Conservation (phyloP, 2,329 filamentous ascomycete genomes). For the Thelonectria blattea region DNA sequence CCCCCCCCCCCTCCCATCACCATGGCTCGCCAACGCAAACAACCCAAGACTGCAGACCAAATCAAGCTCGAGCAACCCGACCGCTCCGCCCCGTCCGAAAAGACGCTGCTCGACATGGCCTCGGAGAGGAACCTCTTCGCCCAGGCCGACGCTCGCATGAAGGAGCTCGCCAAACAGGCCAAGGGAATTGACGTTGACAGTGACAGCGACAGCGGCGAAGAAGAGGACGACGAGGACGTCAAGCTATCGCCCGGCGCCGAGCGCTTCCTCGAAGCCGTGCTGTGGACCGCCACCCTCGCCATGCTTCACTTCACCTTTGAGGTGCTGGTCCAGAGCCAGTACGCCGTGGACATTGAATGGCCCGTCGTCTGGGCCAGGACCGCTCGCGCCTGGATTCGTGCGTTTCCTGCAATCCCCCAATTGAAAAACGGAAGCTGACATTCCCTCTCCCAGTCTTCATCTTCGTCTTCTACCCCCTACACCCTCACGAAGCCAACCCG, state of each 20-base stretch:
- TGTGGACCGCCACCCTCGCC: constrained; percentile 67
- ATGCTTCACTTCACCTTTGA: constrained; percentile 81
- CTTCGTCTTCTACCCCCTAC: constrained; percentile 62
- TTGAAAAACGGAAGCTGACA: background rate
- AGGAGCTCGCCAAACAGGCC: constrained; percentile 38
- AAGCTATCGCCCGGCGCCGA: constrained; percentile 54
- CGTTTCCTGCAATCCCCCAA: constrained; percentile 23
- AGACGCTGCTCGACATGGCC: constrained; percentile 77
- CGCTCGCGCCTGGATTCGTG: constrained; percentile 59
- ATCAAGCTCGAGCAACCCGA: constrained; percentile 74
- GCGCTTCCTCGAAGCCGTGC: constrained; percentile 59
- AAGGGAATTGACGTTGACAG: constrained; percentile 23
- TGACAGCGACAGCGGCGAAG: constrained; percentile 27
- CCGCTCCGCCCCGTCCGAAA: constrained; percentile 62
- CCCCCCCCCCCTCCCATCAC: too few relatives aligned
- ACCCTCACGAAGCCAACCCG: constrained; percentile 58
- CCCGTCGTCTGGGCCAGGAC: constrained; percentile 58
- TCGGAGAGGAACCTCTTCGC: constrained; percentile 66
- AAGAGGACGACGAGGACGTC: constrained; percentile 40
- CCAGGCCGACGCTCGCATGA: constrained; percentile 50
- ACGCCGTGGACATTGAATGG: constrained; percentile 71
- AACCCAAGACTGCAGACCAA: constrained; percentile 50
- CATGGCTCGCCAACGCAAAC: constrained; percentile 59
- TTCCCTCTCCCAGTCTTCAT: constrained; percentile 53
- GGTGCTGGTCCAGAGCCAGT: constrained; percentile 80